phyloP scores from a whole-genome alignment of 352 stramenopile genomes.

The Pythium myriotylum region DNA sequence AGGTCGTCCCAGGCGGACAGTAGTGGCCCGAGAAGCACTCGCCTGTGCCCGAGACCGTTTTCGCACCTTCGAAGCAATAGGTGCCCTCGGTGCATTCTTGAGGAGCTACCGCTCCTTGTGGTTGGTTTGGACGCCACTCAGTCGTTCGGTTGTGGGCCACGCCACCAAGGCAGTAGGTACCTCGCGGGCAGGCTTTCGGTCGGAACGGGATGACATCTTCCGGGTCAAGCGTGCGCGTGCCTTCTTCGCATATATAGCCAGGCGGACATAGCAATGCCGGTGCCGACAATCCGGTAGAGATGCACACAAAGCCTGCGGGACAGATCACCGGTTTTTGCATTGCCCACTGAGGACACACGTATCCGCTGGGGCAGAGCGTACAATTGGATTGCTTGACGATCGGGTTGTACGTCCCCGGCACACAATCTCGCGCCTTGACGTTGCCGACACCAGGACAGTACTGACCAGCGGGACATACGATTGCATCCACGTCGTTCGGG shows the following conservation, averaged over 20 bases:
- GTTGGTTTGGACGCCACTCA: slow-evolving; percentile 89
- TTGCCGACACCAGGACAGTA: slow-evolving; percentile 97
- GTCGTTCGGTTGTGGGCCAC: slow-evolving; percentile 92
- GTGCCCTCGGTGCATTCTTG: slow-evolving; percentile 95
- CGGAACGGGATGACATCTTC: slow-evolving; percentile 71
- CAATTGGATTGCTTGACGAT: slow-evolving; percentile 87
- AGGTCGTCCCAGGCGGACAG: slow-evolving; percentile 89
- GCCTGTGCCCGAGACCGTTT: slow-evolving; percentile 75
- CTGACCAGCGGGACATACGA: slow-evolving; percentile 91
- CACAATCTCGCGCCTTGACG: slow-evolving; percentile 88
- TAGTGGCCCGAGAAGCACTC: slow-evolving; percentile 96
- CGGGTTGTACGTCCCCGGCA: slow-evolving; percentile 94
- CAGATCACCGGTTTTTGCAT: slow-evolving; percentile 81
- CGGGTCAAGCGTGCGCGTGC: slow-evolving; percentile 92
- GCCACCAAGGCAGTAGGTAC: slow-evolving; percentile 95
- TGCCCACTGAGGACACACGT: slow-evolving; percentile 92
- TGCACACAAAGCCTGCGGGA: slow-evolving; percentile 95
- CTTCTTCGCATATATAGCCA: slow-evolving; percentile 94
- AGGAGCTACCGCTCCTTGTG: slow-evolving; percentile 81
- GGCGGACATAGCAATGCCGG: slow-evolving; percentile 92
- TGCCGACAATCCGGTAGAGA: slow-evolving; percentile 88
- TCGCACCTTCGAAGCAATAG: slow-evolving; percentile 90
- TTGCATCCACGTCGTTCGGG: slow-evolving; percentile 84
- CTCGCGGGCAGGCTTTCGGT: slow-evolving; percentile 87
- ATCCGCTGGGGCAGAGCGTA: slow-evolving; percentile 92